These are phyloP conservation scores for Lipomyces chichibuensis DNA, from an alignment of 805 yeast genomes.

Conservation along the genomic window DNA sequence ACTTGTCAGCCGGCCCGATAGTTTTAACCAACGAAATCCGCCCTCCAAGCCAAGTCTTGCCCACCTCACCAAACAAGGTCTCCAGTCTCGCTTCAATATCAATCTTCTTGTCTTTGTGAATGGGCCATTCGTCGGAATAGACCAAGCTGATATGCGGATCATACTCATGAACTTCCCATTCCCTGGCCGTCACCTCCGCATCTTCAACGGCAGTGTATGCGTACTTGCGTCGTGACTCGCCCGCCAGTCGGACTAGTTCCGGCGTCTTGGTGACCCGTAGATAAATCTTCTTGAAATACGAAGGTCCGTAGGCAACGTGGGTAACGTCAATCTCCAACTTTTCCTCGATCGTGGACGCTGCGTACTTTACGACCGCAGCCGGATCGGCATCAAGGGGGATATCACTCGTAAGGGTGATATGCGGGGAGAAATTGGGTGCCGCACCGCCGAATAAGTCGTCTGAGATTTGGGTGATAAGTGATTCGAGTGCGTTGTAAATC, in stretches of 20 bases:
- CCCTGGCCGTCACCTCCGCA: conserved; percentile 39
- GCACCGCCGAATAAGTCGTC: conserved; percentile 48
- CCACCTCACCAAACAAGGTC: conserved; percentile 58
- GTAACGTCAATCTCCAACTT: conserved; percentile 49
- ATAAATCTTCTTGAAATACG: conserved; percentile 57
- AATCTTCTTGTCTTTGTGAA: conserved; percentile 66
- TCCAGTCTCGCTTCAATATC: conserved; percentile 66
- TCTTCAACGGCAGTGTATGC: conserved; percentile 45
- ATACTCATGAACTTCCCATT: conserved; percentile 60
- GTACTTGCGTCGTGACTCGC: conserved; percentile 45
- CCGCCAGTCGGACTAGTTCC: conserved; percentile 56
- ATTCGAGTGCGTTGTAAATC: conserved; percentile 58
- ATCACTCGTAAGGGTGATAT: conserved; percentile 72
- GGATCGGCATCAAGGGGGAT: conserved; percentile 54
- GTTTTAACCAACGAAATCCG: conserved; percentile 68
- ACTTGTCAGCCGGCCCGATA: conserved; percentile 69
- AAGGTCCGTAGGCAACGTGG: conserved; percentile 53
- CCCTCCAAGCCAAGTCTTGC: conserved; percentile 62
- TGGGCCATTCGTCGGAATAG: conserved; percentile 65
- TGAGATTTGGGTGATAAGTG: conserved; percentile 67
- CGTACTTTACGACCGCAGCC: conserved; percentile 60
- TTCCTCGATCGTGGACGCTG: conserved; percentile 60
- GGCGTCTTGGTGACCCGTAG: conserved; percentile 53
- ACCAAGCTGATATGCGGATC: conserved; percentile 75
- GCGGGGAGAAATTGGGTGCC: conserved; percentile 72